Evolutionary conservation across 2,329 filamentous ascomycete genomes (phyloP), one percentile per base, ranked within the genome.

Genomic region (Falciphora oryzae): DNA sequence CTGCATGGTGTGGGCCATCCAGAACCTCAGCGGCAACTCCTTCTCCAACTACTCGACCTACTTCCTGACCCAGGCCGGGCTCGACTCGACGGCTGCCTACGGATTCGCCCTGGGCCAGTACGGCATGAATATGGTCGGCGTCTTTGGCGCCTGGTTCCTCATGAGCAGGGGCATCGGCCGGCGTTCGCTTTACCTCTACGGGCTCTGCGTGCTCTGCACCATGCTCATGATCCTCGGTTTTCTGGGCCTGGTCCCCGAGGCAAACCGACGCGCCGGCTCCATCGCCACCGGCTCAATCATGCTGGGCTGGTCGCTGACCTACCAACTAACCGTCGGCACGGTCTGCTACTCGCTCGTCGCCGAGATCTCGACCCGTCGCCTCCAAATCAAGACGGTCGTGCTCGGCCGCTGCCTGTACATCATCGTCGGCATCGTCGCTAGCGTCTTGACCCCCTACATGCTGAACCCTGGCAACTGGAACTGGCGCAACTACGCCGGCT

Each of bases 371-470:
- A 92, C 92, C 0, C 86, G 91, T 18, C 85, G 93, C 2, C 82
- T 97, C 44, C 90, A 93, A 73, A 93, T 96, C 79, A 97, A 97
- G 80, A 96, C 93, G 0, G 90, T 96, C 28, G 93, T 95, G 1
- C 83, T 97, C 2, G 92, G 90, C 1, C 89, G 93, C 64, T 91
- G 92, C 70, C 79, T 92, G 59, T 91, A 90, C 81, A 93, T 95
- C 71, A 79, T 96, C 62, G 90, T 93, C 58, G 89, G 85, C 68
- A 96, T 97, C 69, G 78, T 96, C 70, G 91, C 88, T 73, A 89
- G 87, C 62, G 89, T 96, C 4, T 77, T 97, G 57, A 96, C 92
- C 0, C 93, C 93, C 0, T 96, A 96, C 77, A 97, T 97, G 93
- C 83, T 96, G 57, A 97, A 97, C 77, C 92, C 93, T 0, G 83